Evolutionary conservation across 2,329 filamentous ascomycete genomes (phyloP).

Genomic region (Ceratocystiopsis minuta): DNA sequence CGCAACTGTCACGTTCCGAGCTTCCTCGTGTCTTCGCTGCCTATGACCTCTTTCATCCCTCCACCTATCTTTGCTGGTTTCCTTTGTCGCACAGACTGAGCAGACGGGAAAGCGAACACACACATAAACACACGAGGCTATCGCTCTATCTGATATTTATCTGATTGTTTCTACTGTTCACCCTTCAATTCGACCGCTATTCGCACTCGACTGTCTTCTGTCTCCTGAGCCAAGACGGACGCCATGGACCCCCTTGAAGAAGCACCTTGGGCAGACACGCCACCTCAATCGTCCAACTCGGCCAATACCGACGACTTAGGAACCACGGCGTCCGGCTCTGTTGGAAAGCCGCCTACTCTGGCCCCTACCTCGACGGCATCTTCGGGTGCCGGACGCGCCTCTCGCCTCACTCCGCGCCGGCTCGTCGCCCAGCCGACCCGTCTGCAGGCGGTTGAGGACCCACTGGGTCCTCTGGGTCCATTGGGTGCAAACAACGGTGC

Average conservation of each 20-base stretch:
- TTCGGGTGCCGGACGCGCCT: slow-evolving; percentile 20
- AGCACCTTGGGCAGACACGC: slow-evolving; percentile 35
- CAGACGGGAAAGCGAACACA: no score
- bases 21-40: no score
- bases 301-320: no score
- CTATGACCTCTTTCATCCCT: no score
- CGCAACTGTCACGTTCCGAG: no score
- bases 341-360: slow-evolving; percentile 12
- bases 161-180: not conserved
- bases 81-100: no score
- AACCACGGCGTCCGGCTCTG: no score
- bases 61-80: no score
- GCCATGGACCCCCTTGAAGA: slow-evolving; percentile 31
- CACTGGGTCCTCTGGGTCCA: slow-evolving; percentile 54
- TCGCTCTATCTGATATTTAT: no score
- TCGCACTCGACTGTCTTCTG: no score
- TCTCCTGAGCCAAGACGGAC: not conserved
- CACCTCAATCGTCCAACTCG: slow-evolving; percentile 9
- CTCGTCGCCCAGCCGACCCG: slow-evolving; percentile 59
- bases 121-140: no score
- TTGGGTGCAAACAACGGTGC: no score
- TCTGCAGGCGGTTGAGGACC: slow-evolving; percentile 58
- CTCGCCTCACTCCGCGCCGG: slow-evolving; percentile 35
- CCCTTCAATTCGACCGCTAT: not conserved
- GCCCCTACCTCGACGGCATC: slow-evolving; percentile 12